phyloP scores from a whole-genome alignment of 768 basidiomycete genomes.

The Baorangia bicolor region DNA sequence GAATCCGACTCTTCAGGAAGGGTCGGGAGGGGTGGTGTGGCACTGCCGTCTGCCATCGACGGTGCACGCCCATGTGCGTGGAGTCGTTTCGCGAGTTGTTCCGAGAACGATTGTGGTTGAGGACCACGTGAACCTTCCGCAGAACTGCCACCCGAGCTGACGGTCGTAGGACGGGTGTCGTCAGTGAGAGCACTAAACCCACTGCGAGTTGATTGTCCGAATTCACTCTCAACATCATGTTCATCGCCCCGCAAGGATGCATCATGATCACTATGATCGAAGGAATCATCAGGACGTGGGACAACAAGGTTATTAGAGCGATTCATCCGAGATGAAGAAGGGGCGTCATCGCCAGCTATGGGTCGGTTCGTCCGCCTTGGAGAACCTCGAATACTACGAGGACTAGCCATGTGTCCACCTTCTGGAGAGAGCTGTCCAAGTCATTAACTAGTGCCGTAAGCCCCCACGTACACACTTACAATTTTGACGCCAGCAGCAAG shows the following conservation, averaged over 20 bases:
- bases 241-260: conserved; percentile 44
- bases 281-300: conserved; percentile 43
- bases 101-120: conserved; percentile 52
- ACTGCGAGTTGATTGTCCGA: conserved; percentile 45
- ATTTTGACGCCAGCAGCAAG: conserved; percentile 71
- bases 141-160: conserved; percentile 44
- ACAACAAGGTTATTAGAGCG: conserved; percentile 44
- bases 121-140: conserved; percentile 35
- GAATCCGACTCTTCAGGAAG: conserved; percentile 40
- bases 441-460: conserved; percentile 13
- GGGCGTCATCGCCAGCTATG: conserved; percentile 37
- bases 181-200: conserved; percentile 40
- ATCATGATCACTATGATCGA: conserved; percentile 44
- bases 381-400: conserved; percentile 68
- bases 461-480: conserved; percentile 40
- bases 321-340: conserved; percentile 38
- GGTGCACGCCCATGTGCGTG: conserved; percentile 46
- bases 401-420: conserved; percentile 57
- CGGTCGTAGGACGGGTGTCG: conserved; percentile 56
- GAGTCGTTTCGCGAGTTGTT: conserved; percentile 61
- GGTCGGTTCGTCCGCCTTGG: conserved; percentile 53
- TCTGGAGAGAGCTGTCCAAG: conserved; percentile 58
- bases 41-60: conserved; percentile 38
- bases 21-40: conserved; percentile 35
- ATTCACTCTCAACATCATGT: conserved; percentile 58